Conservation (phyloP, 2,329 filamentous ascomycete genomes). For the Penicillium frequentans region DNA sequence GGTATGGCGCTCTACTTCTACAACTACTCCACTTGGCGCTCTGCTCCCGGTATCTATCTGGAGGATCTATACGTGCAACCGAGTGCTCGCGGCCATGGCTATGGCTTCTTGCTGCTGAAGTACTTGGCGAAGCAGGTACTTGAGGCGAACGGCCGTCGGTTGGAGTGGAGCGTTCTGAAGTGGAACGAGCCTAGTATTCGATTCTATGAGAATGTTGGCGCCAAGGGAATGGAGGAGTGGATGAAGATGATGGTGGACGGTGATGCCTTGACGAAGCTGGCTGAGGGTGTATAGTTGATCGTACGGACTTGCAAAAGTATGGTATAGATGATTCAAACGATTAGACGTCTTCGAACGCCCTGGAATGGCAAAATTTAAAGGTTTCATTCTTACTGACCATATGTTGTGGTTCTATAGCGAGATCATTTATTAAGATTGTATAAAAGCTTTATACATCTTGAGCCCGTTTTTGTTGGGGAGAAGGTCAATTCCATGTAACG, state of each 20-base stretch:
- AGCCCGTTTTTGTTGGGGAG: too few species aligned
- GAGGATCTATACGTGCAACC: slow-evolving; percentile 87
- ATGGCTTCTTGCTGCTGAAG: slow-evolving; percentile 73
- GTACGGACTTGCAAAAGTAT: background rate
- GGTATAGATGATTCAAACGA: background rate
- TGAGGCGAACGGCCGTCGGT: slow-evolving; percentile 67
- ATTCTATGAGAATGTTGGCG: slow-evolving; percentile 66
- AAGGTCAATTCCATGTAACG: too few species aligned
- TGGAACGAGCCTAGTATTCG: slow-evolving; percentile 90
- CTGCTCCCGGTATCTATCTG: slow-evolving; percentile 84
- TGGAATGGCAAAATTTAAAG: too few species aligned
- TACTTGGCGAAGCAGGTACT: slow-evolving; percentile 77
- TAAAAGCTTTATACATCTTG: too few species aligned
- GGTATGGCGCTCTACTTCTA: slow-evolving; percentile 92
- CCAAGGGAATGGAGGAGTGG: slow-evolving; percentile 49
- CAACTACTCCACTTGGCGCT: slow-evolving; percentile 93
- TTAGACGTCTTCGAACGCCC: too few species aligned
- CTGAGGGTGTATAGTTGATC: slow-evolving; percentile 18
- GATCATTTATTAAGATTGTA: background rate
- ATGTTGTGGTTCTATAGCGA: background rate
- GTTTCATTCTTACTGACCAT: background rate
- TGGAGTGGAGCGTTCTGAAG: slow-evolving; percentile 89
- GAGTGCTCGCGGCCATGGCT: slow-evolving; percentile 70
- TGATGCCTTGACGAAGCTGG: slow-evolving; percentile 44
- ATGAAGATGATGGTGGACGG: slow-evolving; percentile 52